These are phyloP conservation scores for Melanogaster broomeanus DNA, from an alignment of 768 basidiomycete genomes.

Conservation along the genomic window DNA sequence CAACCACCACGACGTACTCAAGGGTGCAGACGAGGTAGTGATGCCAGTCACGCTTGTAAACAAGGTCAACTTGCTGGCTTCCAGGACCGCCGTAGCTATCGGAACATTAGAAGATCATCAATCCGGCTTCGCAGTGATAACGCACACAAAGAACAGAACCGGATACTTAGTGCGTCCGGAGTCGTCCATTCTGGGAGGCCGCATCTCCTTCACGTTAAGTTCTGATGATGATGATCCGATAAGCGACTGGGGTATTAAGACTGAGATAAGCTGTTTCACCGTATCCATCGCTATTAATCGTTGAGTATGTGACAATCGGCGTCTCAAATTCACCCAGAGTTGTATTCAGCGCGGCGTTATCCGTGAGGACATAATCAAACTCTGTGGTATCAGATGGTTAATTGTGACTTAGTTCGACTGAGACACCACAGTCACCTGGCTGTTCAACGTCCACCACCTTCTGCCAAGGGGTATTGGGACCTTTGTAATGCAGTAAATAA, in stretches of 20 bases:
- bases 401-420: background rate
- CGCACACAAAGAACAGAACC: conserved; percentile 84
- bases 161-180: conserved; percentile 96
- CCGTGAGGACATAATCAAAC: conserved; percentile 65
- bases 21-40: conserved; percentile 80
- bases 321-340: conserved; percentile 69
- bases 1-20: conserved; percentile 82
- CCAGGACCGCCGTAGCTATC: conserved; percentile 86
- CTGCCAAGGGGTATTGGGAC: conserved; percentile 88
- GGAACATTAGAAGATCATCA: conserved; percentile 7
- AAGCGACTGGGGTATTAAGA: conserved; percentile 16
- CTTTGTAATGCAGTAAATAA: conserved; percentile 77
- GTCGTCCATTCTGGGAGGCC: conserved; percentile 91
- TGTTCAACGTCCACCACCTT: conserved; percentile 62
- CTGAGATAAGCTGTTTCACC: conserved; percentile 44
- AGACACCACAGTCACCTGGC: conserved; percentile 36
- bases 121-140: background rate
- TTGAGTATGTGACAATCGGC: conserved; percentile 68
- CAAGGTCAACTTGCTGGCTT: conserved; percentile 74
- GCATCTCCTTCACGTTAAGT: conserved; percentile 87
- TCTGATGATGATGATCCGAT: conserved; percentile 51
- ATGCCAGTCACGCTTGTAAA: conserved; percentile 80
- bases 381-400: conserved; percentile 36
- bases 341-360: conserved; percentile 66
- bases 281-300: conserved; percentile 79